Conservation (phyloP, 2,329 filamentous ascomycete genomes). For the Pyrenophora tritici-repentis region DNA sequence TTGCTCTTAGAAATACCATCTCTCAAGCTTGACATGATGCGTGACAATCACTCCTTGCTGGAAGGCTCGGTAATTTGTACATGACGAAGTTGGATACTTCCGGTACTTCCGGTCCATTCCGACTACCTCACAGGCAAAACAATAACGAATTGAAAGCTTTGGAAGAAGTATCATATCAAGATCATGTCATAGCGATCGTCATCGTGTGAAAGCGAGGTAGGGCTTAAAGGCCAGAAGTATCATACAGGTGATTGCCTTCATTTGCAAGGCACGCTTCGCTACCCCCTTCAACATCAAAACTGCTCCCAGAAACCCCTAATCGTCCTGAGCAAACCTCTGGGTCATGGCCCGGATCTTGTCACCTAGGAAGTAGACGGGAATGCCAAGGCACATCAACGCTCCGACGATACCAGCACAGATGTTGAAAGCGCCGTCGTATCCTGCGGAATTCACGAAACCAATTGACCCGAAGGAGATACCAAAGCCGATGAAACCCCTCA, state of each 20-base stretch:
- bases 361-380: conserved; percentile 11
- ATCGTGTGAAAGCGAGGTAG: not conserved
- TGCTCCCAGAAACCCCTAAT: not conserved
- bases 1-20: too few species aligned
- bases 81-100: too few species aligned
- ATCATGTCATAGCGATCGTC: not conserved
- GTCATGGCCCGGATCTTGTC: conserved; percentile 11
- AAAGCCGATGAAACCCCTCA: conserved; percentile 18
- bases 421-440: conserved; percentile 16
- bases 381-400: conserved; percentile 9
- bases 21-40: too few species aligned
- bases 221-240: not conserved
- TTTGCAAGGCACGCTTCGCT: too few species aligned
- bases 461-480: conserved; percentile 14
- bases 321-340: conserved; percentile 10
- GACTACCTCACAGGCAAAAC: too few species aligned
- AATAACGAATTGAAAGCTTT: too few species aligned
- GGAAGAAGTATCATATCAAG: too few species aligned
- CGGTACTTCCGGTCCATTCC: too few species aligned
- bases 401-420: conserved; percentile 15
- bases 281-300: too few species aligned
- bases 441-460: conserved; percentile 8
- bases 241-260: too few species aligned
- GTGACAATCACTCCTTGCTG: too few species aligned
- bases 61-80: too few species aligned